Evolutionary conservation across 2,329 filamentous ascomycete genomes (phyloP).

Genomic region (Lomentospora prolificans): DNA sequence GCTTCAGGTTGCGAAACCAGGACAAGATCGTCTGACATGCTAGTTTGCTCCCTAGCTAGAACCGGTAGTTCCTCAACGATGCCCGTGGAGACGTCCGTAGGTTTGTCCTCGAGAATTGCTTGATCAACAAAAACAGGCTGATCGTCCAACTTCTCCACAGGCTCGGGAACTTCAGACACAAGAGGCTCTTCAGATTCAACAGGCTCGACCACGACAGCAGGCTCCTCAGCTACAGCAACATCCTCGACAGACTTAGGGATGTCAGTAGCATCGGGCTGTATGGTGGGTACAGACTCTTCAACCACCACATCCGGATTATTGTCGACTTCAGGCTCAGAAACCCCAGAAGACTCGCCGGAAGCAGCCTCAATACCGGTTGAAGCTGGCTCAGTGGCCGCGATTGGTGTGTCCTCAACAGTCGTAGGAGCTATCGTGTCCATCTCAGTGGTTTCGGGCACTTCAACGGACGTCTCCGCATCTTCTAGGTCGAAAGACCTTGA

Average conservation of each 20-base stretch:
- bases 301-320: neutral
- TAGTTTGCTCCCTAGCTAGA: neutral
- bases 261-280: neutral
- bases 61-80: neutral
- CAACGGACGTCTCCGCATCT: neutral
- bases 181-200: constrained; percentile 4
- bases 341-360: neutral
- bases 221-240: constrained; percentile 8
- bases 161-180: neutral
- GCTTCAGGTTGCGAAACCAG: neutral
- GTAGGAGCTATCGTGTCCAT: neutral
- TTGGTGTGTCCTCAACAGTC: neutral
- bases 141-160: neutral
- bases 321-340: neutral
- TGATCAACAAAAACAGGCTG: neutral
- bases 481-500: neutral
- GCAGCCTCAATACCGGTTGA: neutral
- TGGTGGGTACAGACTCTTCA: neutral
- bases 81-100: neutral
- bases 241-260: constrained; percentile 3
- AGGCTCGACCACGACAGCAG: constrained; percentile 5
- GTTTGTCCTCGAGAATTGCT: neutral
- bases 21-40: neutral
- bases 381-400: neutral
- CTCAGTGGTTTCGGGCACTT: neutral